Percentiles rank a stretch among this genome's conserved stretches.
Conservation (phyloP, 2,329 filamentous ascomycete species). For the Epichloe typhina region DNA sequence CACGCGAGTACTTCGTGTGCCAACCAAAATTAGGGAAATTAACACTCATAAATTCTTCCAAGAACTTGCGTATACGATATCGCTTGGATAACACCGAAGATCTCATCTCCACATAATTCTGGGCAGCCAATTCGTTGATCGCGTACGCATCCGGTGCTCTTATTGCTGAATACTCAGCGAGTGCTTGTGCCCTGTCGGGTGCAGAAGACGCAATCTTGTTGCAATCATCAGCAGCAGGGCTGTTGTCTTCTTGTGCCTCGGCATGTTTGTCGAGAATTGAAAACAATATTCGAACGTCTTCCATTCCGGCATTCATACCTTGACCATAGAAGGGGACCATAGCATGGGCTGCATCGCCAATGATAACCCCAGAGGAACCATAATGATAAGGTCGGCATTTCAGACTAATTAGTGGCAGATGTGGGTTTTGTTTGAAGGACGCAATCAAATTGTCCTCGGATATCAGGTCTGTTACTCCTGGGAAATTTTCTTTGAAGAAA, state of each 20-base stretch:
- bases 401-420: slow-evolving; percentile 84
- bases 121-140: slow-evolving; percentile 82
- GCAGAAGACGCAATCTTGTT: slow-evolving; percentile 30
- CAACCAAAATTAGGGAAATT: slow-evolving; percentile 64
- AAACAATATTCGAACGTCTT: slow-evolving; percentile 86
- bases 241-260: slow-evolving; percentile 27
- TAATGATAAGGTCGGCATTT: slow-evolving; percentile 87
- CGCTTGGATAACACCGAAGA: slow-evolving; percentile 63
- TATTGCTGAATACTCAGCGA: slow-evolving; percentile 61
- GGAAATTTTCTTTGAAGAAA: slow-evolving; percentile 78
- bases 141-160: slow-evolving; percentile 70
- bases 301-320: slow-evolving; percentile 92
- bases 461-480: slow-evolving; percentile 67
- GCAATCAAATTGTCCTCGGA: slow-evolving; percentile 50
- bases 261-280: slow-evolving; percentile 60
- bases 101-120: slow-evolving; percentile 93
- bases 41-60: slow-evolving; percentile 73
- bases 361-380: slow-evolving; percentile 60
- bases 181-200: slow-evolving; percentile 47
- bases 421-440: slow-evolving; percentile 72
- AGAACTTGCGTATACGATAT: slow-evolving; percentile 69
- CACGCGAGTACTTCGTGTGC: slow-evolving; percentile 81
- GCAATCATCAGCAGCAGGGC: slow-evolving; percentile 19
- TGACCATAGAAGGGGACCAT: slow-evolving; percentile 99
- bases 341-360: slow-evolving; percentile 91